These are phyloP conservation scores for Vigna mungo DNA, from an alignment of 306 rosid species.

Conservation along the genomic window DNA sequence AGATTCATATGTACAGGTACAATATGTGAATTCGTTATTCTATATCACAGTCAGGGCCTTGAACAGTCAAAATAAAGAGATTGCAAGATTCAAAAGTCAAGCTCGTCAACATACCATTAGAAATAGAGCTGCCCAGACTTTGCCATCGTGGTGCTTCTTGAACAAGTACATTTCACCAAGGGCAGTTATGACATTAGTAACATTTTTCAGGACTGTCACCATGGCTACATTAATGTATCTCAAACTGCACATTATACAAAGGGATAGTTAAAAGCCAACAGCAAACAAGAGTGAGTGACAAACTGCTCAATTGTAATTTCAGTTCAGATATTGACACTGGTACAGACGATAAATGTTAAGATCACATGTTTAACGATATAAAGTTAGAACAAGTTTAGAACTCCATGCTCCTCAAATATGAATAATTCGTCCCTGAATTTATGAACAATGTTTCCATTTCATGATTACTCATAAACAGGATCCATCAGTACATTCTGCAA, in stretches of 20 bases:
- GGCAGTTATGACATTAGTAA: constrained; percentile 97
- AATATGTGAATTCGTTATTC: constrained; percentile 21
- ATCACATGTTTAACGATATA: constrained; percentile 19
- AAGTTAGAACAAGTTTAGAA: constrained; percentile 26
- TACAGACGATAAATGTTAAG: constrained; percentile 12
- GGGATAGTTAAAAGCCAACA: constrained; percentile 29
- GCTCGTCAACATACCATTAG: constrained; percentile 74
- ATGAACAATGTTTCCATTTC: constrained; percentile 30
- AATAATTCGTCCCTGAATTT: constrained; percentile 18
- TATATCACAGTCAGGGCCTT: constrained; percentile 2
- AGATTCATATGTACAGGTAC: constrained; percentile 10
- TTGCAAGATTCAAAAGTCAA: constrained; percentile 22
- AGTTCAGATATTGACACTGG: constrained; percentile 26
- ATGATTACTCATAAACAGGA: constrained; percentile 29
- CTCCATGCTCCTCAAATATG: constrained; percentile 17
- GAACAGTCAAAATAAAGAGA: constrained; percentile 24
- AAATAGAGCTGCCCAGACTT: constrained; percentile 96
- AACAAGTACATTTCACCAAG: constrained; percentile 95
- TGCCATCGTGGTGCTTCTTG: constrained; percentile 81
- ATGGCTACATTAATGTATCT: constrained; percentile 97
- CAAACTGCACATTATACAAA: constrained; percentile 74
- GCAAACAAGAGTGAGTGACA: background rate
- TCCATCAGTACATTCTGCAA: constrained; percentile 1
- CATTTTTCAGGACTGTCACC: constrained; percentile 98
- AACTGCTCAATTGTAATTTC: constrained; percentile 12